phyloP scores from a whole-genome alignment of 345 rosid genomes.

The Stellera chamaejasme region DNA sequence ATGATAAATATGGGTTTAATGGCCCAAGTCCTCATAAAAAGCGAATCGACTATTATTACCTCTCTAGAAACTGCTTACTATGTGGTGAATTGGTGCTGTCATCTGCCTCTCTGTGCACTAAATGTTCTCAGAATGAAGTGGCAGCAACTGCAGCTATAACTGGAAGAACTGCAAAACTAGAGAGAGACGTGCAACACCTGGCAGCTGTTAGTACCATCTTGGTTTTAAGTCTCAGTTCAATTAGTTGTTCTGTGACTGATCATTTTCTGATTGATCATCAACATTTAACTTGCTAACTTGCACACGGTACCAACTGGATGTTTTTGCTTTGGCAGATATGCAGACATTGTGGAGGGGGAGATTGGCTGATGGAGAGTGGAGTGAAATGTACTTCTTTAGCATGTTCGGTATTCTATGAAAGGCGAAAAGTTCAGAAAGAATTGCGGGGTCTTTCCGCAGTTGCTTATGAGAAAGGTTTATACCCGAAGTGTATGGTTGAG shows the following conservation, averaged over 20 bases:
- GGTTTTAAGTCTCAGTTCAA: background rate
- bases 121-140: constrained; percentile 44
- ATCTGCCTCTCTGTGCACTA: constrained; percentile 54
- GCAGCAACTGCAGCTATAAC: constrained; percentile 48
- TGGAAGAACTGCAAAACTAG: constrained; percentile 79
- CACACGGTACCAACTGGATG: background rate
- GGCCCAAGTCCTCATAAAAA: constrained; percentile 42
- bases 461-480: constrained; percentile 51
- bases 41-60: constrained; percentile 80
- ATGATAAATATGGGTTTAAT: constrained; percentile 41
- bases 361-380: constrained; percentile 81
- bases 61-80: constrained; percentile 77
- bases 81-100: constrained; percentile 83
- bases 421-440: constrained; percentile 88
- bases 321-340: constrained; percentile 56
- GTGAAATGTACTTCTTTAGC: constrained; percentile 84
- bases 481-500: constrained; percentile 75
- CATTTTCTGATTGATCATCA: background rate
- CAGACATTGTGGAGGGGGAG: constrained; percentile 92
- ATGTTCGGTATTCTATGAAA: constrained; percentile 84
- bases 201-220: constrained; percentile 47
- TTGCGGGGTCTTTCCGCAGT: constrained; percentile 55
- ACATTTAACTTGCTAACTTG: background rate
- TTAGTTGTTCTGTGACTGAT: background rate
- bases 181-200: constrained; percentile 86